Evolutionary conservation across 306 rosid genomes (phyloP).

Genomic region (Lagenaria siceraria): DNA sequence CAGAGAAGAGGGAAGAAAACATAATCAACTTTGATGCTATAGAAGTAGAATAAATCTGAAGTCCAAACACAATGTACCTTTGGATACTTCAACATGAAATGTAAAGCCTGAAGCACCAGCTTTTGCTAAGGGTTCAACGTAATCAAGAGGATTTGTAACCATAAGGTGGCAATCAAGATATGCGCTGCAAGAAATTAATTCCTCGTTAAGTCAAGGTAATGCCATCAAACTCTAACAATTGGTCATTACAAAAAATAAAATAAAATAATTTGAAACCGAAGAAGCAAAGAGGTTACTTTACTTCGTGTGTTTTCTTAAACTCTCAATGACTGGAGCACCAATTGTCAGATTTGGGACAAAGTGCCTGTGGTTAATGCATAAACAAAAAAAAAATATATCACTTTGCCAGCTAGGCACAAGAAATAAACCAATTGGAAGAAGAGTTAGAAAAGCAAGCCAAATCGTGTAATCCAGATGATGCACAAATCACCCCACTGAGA

Average conservation of each 20-base stretch:
- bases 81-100: slow-evolving; percentile 74
- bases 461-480: not conserved
- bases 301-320: slow-evolving; percentile 89
- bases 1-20: not conserved
- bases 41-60: slow-evolving; percentile 6
- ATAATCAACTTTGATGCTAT: not conserved
- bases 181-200: slow-evolving; percentile 36
- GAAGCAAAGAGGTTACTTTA: slow-evolving; percentile 34
- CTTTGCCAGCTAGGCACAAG: not conserved
- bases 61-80: slow-evolving; percentile 36
- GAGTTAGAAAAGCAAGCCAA: not conserved
- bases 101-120: slow-evolving; percentile 98
- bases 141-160: slow-evolving; percentile 92
- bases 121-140: slow-evolving; percentile 68
- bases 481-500: not conserved
- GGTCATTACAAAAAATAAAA: not conserved
- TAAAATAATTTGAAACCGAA: not conserved
- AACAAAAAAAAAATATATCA: not conserved
- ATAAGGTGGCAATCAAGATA: slow-evolving; percentile 96
- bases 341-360: slow-evolving; percentile 90
- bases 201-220: not conserved
- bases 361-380: slow-evolving; percentile 36
- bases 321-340: slow-evolving; percentile 88
- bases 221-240: not conserved
- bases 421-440: not conserved